A percentile compares a stretch with the other conserved stretches of the same genome.
phyloP scores from a whole-genome alignment of 257 asterid genomes.

The Ligustrum vulgare region DNA sequence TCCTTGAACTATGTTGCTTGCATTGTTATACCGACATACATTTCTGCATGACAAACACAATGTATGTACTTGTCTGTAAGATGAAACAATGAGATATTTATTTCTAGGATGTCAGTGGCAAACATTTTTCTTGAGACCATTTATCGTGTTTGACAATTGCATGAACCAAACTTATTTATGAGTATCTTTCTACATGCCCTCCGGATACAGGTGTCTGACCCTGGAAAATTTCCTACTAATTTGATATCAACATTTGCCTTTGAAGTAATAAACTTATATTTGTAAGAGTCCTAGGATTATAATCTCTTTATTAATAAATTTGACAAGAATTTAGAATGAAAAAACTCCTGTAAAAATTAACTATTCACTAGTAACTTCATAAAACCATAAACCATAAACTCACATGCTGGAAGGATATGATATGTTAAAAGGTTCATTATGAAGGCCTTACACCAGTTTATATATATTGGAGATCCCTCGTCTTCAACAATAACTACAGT shows the following conservation, averaged over 20 bases:
- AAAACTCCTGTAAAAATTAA: not conserved
- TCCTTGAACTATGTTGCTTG: not conserved
- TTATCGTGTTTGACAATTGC: not conserved
- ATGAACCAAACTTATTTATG: not conserved
- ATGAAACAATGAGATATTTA: not conserved
- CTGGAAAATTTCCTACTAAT: not conserved
- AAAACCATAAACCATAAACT: not conserved
- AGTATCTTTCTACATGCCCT: not conserved
- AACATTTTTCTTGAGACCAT: not conserved
- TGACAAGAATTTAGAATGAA: too few relatives aligned
- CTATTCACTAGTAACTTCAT: not conserved
- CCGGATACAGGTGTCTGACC: not conserved
- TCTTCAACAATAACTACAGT: not conserved
- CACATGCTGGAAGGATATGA: not conserved
- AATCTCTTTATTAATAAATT: too few relatives aligned
- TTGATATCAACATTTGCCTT: not conserved
- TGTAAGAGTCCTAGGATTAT: not conserved
- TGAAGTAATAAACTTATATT: not conserved
- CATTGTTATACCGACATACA: not conserved
- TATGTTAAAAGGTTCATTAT: conserved; percentile 16
- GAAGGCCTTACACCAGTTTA: conserved; percentile 11
- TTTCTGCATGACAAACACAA: not conserved
- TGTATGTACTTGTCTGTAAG: not conserved
- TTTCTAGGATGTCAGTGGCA: not conserved
- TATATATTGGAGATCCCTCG: not conserved